Evolutionary conservation across 2,329 filamentous ascomycete species (phyloP).

Genomic region (Aspergillus cejpii): DNA sequence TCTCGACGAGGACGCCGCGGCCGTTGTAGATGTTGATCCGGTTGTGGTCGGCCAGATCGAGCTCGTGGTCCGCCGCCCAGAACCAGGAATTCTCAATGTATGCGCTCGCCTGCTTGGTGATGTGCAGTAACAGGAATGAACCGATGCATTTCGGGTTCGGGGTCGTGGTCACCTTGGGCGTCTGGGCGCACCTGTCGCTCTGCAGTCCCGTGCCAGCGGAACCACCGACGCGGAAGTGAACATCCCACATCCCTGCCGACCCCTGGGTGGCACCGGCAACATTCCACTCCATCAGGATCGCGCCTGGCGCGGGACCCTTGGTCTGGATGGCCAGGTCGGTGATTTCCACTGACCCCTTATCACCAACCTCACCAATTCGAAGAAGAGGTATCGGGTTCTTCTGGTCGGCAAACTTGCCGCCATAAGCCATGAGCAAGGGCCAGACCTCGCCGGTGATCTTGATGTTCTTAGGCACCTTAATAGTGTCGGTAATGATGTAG

Average conservation of each 20-base stretch:
- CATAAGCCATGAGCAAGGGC: slow-evolving; percentile 80
- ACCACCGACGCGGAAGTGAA: slow-evolving; percentile 90
- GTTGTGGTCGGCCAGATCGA: slow-evolving; percentile 63
- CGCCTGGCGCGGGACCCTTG: slow-evolving; percentile 73
- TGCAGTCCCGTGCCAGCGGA: slow-evolving; percentile 77
- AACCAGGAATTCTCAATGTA: slow-evolving; percentile 89
- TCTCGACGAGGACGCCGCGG: slow-evolving; percentile 75
- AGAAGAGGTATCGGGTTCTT: slow-evolving; percentile 75
- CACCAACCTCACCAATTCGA: slow-evolving; percentile 70
- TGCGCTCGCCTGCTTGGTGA: slow-evolving; percentile 52
- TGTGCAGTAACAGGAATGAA: slow-evolving; percentile 59
- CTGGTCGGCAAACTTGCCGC: slow-evolving; percentile 65
- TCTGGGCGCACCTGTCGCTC: slow-evolving; percentile 71
- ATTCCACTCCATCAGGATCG: slow-evolving; percentile 90
- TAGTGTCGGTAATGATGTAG: slow-evolving; percentile 55
- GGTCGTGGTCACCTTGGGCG: slow-evolving; percentile 54
- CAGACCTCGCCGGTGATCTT: slow-evolving; percentile 88
- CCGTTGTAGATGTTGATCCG: slow-evolving; percentile 76
- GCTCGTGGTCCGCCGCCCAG: slow-evolving; percentile 86
- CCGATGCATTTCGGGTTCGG: slow-evolving; percentile 65
- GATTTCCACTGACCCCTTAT: slow-evolving; percentile 76
- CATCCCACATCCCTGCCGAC: slow-evolving; percentile 79
- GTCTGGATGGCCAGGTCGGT: slow-evolving; percentile 82
- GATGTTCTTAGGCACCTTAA: slow-evolving; percentile 63
- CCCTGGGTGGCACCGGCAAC: slow-evolving; percentile 59